Conservation (phyloP, 495 filamentous ascomycete species). For the Hyaloscypha variabilis region DNA sequence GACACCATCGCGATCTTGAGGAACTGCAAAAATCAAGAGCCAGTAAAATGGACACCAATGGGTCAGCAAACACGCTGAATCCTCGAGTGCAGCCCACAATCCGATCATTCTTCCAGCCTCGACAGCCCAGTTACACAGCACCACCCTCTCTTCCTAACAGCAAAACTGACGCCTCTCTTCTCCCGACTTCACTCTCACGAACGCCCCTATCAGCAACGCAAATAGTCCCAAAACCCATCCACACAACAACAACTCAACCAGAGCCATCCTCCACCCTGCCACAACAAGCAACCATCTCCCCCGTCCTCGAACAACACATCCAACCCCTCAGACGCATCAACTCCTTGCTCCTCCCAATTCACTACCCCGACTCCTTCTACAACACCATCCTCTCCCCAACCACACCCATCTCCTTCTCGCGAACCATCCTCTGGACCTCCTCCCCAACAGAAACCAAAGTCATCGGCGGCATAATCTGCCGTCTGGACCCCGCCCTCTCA, state of each 20-base stretch:
- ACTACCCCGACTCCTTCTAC: slow-evolving; percentile 89
- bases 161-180: slow-evolving; percentile 33
- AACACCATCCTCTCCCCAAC: slow-evolving; percentile 69
- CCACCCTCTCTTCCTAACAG: slow-evolving; percentile 41
- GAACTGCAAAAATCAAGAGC: neutral
- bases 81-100: slow-evolving; percentile 45
- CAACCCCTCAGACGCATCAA: slow-evolving; percentile 81
- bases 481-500: slow-evolving; percentile 59
- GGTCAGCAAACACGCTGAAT: slow-evolving; percentile 7
- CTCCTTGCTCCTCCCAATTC: slow-evolving; percentile 79
- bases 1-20: neutral
- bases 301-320: slow-evolving; percentile 63
- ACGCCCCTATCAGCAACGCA: neutral
- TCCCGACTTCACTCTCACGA: neutral
- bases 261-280: slow-evolving; percentile 32
- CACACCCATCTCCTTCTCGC: slow-evolving; percentile 66
- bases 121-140: slow-evolving; percentile 42
- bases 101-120: slow-evolving; percentile 51
- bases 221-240: slow-evolving; percentile 45
- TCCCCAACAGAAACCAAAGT: slow-evolving; percentile 54
- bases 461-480: slow-evolving; percentile 83
- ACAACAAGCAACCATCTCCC: slow-evolving; percentile 56
- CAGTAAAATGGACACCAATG: slow-evolving; percentile 25
- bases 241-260: slow-evolving; percentile 32
- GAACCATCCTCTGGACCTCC: slow-evolving; percentile 73